Evolutionary conservation across 805 yeast genomes (phyloP).

Genomic region (Zygoascus bituminiphila): DNA sequence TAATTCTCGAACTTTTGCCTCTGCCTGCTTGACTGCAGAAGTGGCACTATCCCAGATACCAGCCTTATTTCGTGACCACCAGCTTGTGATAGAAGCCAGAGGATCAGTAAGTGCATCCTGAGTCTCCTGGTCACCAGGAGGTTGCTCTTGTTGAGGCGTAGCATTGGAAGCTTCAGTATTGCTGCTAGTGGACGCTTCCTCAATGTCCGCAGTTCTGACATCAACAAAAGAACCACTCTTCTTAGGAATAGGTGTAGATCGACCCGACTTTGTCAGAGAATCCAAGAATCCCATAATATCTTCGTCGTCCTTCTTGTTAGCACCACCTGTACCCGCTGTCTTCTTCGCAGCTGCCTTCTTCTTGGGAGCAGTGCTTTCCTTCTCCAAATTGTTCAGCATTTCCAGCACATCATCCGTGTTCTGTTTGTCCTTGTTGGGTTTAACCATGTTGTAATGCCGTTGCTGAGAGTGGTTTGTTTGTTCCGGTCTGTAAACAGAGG

Average conservation of each 20-base stretch:
- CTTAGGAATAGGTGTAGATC: constrained; percentile 14
- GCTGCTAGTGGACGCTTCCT: background rate
- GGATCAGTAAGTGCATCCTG: constrained; percentile 21
- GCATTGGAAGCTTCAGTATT: background rate
- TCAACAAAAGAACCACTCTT: constrained; percentile 9
- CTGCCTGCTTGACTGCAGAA: constrained; percentile 36
- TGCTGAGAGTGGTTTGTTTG: too few relatives aligned
- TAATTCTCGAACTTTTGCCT: constrained; percentile 32
- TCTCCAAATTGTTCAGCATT: constrained; percentile 32
- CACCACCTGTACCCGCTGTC: background rate
- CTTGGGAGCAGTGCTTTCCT: constrained; percentile 12
- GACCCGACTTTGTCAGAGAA: constrained; percentile 26
- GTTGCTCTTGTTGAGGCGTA: background rate
- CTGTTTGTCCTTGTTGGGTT: constrained; percentile 6
- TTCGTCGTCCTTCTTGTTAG: constrained; percentile 25
- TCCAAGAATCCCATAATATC: constrained; percentile 37
- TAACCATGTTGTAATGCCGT: too few relatives aligned
- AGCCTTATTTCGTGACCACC: constrained; percentile 32
- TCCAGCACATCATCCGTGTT: constrained; percentile 33
- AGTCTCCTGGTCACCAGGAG: background rate
- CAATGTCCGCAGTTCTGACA: constrained; percentile 1
- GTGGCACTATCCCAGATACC: constrained; percentile 34
- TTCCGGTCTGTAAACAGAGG: too few relatives aligned
- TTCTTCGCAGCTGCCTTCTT: constrained; percentile 4
- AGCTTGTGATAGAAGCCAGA: constrained; percentile 25